Evolutionary conservation across 2,329 filamentous ascomycete genomes (phyloP).

Genomic region (Penicillium sp.): DNA sequence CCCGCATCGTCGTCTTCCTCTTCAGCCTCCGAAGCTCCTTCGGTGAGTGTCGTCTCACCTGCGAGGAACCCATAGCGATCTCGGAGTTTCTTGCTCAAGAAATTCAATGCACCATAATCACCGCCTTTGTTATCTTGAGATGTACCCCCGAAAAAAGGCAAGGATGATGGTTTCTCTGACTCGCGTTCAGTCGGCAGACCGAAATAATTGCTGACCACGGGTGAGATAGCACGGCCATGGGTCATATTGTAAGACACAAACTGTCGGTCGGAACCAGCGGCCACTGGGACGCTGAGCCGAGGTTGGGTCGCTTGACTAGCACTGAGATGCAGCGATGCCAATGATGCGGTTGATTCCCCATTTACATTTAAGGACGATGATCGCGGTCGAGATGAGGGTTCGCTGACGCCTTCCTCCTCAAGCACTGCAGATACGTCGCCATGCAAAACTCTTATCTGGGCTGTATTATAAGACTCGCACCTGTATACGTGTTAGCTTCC

Average conservation of each 20-base stretch:
- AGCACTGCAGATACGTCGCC: conserved; percentile 26
- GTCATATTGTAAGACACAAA: conserved; percentile 37
- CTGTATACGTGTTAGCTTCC: conserved; percentile 23
- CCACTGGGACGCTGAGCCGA: conserved; percentile 18
- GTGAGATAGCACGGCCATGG: conserved; percentile 41
- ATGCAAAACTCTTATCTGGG: conserved; percentile 42
- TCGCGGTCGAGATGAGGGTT: conserved; percentile 19
- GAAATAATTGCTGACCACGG: conserved; percentile 47
- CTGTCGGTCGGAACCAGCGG: conserved; percentile 23
- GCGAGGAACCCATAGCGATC: conserved; percentile 38
- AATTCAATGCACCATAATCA: conserved; percentile 57
- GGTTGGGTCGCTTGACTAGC: conserved; percentile 26
- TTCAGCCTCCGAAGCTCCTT: conserved; percentile 21
- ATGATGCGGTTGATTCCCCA: conserved; percentile 20
- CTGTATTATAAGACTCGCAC: conserved; percentile 50
- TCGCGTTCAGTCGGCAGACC: conserved; percentile 39
- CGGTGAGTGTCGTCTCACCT: conserved; percentile 25
- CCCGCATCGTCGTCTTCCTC: conserved; percentile 18
- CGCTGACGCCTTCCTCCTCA: conserved; percentile 26
- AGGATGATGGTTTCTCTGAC: conserved; percentile 28
- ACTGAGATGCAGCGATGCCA: conserved; percentile 31
- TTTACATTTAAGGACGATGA: conserved; percentile 30
- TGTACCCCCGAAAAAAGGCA: conserved; percentile 28
- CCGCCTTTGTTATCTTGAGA: conserved; percentile 27
- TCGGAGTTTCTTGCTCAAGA: conserved; percentile 50